Conservation (phyloP, 257 asterid species). For the Nyctanthes arbortristis region DNA sequence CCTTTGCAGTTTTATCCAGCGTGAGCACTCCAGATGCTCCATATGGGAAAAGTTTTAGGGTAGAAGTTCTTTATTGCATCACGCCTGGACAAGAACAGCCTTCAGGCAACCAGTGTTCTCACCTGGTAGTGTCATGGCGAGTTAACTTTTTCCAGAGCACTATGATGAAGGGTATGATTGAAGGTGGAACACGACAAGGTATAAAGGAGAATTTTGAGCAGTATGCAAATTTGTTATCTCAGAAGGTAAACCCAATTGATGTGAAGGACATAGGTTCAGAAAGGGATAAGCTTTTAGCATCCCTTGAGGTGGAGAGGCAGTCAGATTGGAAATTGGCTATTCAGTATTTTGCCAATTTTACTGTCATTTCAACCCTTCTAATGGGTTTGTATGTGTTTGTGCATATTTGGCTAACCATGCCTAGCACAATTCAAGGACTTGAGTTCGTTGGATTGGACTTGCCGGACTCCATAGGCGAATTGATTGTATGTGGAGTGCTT, state of each 20-base stretch:
- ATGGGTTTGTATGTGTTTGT: conserved; percentile 64
- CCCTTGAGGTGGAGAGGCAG: conserved; percentile 74
- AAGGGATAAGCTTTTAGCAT: conserved; percentile 84
- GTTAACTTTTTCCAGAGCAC: conserved; percentile 89
- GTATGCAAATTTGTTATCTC: conserved; percentile 63
- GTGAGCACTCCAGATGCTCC: conserved; percentile 99
- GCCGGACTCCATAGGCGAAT: conserved; percentile 95
- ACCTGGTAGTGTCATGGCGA: conserved; percentile 82
- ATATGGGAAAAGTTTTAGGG: conserved; percentile 73
- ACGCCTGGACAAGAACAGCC: conserved; percentile 86
- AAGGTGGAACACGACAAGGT: conserved; percentile 87
- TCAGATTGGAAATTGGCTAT: conserved; percentile 81
- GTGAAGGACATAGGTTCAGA: conserved; percentile 69
- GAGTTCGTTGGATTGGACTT: conserved; percentile 96
- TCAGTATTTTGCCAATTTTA: conserved; percentile 88
- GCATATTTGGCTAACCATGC: conserved; percentile 71
- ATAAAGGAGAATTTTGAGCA: conserved; percentile 87
- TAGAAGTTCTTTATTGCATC: conserved; percentile 80
- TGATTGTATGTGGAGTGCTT: conserved; percentile 80
- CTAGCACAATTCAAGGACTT: conserved; percentile 86
- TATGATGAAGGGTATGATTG: conserved; percentile 93
- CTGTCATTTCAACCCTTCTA: conserved; percentile 63
- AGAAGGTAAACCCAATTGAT: conserved; percentile 76
- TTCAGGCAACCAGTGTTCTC: conserved; percentile 75
- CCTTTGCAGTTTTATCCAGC: conserved; percentile 58